Base-by-base conservation (phyloP, 192 early-diverging fungal species). In the Mortierella claussenii region DNA sequence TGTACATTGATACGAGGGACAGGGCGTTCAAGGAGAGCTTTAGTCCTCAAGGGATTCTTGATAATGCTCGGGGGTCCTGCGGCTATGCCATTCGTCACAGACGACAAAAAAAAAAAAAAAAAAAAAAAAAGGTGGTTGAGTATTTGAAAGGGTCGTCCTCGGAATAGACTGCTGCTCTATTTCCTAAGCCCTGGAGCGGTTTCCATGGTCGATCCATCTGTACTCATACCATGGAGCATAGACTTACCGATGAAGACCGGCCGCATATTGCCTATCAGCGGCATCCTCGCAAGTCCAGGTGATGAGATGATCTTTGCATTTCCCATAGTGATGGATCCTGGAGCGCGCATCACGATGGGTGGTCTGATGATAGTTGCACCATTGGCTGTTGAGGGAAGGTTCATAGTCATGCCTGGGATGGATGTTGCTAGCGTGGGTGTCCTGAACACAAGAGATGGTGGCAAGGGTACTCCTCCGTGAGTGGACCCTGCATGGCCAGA, bases 21-120 rank as follows among this genome's bases (percentile, higher is more conserved):
- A 5, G 68, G 68, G 18, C 68, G 58, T 37, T 70, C 68, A 20
- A 70, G 42, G 28, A 70, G 53, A 21, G 43, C n/a, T 24, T 70
- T 70, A 0, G 60, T 61, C 30, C 52, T 44, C 18, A 31, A 12
- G 1, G 68, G 68, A 11, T 70, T 71, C 37, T 71, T 71, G 45
- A 63, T 58, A 31, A 63, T 71, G 43, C 47, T 71, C 2, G 69
- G 60, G 0, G 59, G 59, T 28, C 69, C 59, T 24, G 69, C 69
- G 28, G 60, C 59, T 71, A 24, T 48, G 28, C n/a, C n/a, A n/a
- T n/a, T n/a, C n/a, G n/a, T n/a, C n/a, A n/a, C n/a, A n/a, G n/a
- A n/a, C n/a, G n/a, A n/a, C n/a, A 47, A 28, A 27, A 50, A 40
- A 34, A 36, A 31, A 11, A 54, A 33, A 34, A 34, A 24, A 57